Evolutionary conservation across 2,329 filamentous ascomycete genomes (phyloP).

Genomic region (Pseudogymnoascus sp.): DNA sequence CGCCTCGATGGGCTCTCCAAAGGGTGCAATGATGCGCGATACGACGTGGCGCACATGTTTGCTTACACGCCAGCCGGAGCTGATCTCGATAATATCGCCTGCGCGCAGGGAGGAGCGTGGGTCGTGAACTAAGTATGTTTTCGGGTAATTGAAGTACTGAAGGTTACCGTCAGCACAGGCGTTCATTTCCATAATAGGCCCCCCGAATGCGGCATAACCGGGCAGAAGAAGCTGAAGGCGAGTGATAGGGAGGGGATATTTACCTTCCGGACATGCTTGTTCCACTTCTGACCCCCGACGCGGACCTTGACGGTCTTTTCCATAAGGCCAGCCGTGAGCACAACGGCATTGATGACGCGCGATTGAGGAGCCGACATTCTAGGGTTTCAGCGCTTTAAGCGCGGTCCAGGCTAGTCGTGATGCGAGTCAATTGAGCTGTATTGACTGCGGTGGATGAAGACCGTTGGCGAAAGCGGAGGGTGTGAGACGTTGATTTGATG

Average conservation of each 20-base stretch:
- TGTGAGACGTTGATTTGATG: background rate
- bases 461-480: background rate
- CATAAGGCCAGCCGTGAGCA: conserved; percentile 71
- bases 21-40: conserved; percentile 64
- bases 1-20: conserved; percentile 53
- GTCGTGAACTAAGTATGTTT: conserved; percentile 67
- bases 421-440: background rate
- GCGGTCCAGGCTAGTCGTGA: background rate
- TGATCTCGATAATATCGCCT: conserved; percentile 68
- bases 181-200: background rate
- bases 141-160: conserved; percentile 56
- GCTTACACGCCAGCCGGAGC: conserved; percentile 55
- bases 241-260: conserved; percentile 7
- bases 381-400: background rate
- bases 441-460: background rate
- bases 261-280: conserved; percentile 65
- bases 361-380: background rate
- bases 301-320: conserved; percentile 71
- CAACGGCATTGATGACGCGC: conserved; percentile 39
- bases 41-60: conserved; percentile 67
- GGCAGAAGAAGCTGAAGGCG: background rate
- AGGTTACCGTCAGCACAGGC: background rate
- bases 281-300: conserved; percentile 63
- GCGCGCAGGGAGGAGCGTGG: conserved; percentile 63
- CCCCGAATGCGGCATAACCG: background rate